Conservation (phyloP, 2,329 filamentous ascomycete species). For the Clarireedia homoeocarpa region DNA sequence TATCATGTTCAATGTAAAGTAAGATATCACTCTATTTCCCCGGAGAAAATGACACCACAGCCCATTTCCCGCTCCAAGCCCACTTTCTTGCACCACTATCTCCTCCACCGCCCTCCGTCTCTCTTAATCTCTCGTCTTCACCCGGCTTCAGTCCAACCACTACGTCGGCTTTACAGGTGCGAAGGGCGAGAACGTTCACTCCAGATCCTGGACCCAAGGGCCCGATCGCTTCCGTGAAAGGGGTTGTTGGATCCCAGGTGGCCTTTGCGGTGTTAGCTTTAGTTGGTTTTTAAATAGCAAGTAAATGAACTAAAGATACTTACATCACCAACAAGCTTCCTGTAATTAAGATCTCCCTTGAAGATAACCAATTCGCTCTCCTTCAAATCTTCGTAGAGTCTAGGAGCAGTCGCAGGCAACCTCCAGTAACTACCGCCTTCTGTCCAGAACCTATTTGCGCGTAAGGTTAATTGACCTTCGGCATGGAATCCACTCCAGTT, state of each 20-base stretch:
- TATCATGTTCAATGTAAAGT: neutral
- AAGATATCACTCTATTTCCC: constrained; percentile 41
- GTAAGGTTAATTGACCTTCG: constrained; percentile 75
- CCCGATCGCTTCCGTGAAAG: constrained; percentile 77
- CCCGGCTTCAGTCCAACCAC: constrained; percentile 81
- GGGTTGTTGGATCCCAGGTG: constrained; percentile 78
- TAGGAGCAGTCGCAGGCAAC: constrained; percentile 59
- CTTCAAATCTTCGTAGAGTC: constrained; percentile 70
- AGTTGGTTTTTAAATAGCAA: constrained; percentile 6
- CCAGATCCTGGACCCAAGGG: constrained; percentile 76
- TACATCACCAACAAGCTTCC: constrained; percentile 86
- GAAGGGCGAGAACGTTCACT: constrained; percentile 74
- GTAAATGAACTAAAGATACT: constrained; percentile 30
- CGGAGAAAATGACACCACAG: constrained; percentile 78
- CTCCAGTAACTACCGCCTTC: constrained; percentile 82
- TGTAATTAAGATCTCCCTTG: constrained; percentile 95
- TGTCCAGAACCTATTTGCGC: constrained; percentile 90
- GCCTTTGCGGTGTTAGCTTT: constrained; percentile 38
- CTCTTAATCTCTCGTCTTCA: constrained; percentile 71
- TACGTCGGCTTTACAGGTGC: constrained; percentile 95
- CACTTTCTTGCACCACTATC: constrained; percentile 63
- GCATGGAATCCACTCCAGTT: constrained; percentile 75
- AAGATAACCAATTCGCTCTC: constrained; percentile 83
- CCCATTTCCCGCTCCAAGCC: constrained; percentile 96
- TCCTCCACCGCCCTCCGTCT: constrained; percentile 60